Conservation (phyloP, 148 eudicot species). For the Fagopyrum esculentum region DNA sequence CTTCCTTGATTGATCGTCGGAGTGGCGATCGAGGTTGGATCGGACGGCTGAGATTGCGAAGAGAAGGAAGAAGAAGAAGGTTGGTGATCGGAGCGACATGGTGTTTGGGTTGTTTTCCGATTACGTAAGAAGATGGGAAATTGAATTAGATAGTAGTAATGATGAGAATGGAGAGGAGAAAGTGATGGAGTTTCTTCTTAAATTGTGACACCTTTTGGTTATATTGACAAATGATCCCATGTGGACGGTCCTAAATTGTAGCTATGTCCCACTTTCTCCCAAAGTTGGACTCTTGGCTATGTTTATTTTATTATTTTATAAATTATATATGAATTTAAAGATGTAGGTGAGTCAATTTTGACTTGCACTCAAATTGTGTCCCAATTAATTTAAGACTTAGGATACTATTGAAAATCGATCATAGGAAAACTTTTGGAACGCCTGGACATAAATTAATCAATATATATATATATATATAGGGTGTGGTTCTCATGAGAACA, state of each 20-base stretch:
- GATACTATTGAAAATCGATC: too few species aligned
- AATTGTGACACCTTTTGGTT: not conserved
- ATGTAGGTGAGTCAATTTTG: not conserved
- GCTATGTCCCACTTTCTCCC: not conserved
- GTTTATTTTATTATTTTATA: not conserved
- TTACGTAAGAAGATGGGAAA: not conserved
- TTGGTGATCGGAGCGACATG: not conserved
- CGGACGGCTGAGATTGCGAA: slow-evolving; percentile 8
- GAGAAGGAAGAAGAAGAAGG: not conserved
- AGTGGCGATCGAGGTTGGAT: not conserved
- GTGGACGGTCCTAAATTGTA: slow-evolving; percentile 4
- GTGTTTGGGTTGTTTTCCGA: not conserved
- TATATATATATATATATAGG: too few species aligned
- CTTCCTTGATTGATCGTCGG: slow-evolving; percentile 12
- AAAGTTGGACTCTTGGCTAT: not conserved
- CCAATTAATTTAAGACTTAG: too few species aligned
- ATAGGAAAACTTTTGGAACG: too few species aligned
- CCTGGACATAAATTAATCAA: too few species aligned
- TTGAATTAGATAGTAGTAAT: not conserved
- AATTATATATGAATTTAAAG: too few species aligned
- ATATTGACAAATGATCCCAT: not conserved
- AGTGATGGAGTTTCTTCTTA: not conserved
- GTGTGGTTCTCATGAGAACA: too few species aligned
- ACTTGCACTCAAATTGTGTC: not conserved
- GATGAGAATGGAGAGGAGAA: not conserved